Base-by-base conservation (phyloP, 257 asterid genomes). In the Echium plantagineum region DNA sequence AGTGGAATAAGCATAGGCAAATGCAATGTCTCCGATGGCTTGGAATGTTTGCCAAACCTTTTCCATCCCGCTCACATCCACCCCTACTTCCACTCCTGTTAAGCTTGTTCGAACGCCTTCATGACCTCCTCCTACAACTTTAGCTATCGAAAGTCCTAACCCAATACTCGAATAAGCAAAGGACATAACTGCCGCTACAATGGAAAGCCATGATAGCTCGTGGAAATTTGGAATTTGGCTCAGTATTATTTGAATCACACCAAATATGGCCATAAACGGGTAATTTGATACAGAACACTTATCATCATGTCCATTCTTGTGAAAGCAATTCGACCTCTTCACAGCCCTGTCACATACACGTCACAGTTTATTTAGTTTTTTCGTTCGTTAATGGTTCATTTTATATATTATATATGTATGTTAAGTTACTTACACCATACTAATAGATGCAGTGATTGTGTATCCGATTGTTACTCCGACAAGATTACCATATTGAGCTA, bases 1-100 rank as follows among this genome's bases (percentile, higher is more conserved):
- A 13, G 88, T 82, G 5, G 97, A 75, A 62, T 65, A 90, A 19
- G 93, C 93, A 77, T 90, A 90, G 22, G 97, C 95, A 61, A 90
- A 90, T 16, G 97, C 95, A 5, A 89, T 84, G 56, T 87, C 88
- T 70, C 97, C 97, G 10, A 86, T 69, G 66, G 97, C 93, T 72
- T 78, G 88, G 71, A 86, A 90, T 64, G 83, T 77, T 71, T 53
- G 75, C 97, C 97, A 86, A 21, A 84, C 64, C 70, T 86, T 89
- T 22, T 86, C 83, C 10, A 83, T 12, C 0, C 78, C 84, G 10
- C 85, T 58, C 60, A 82, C 86, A 57, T 86, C 90, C 58, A 79
- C 80, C 60, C 94, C 97, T 0, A 86, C 85, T 3, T 42, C 46
- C 20, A 78, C 82, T 21, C 97, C 97, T 0, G 94, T 86, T 66